Conservation (phyloP, 768 basidiomycete genomes). For the Infundibulicybe gibba region DNA sequence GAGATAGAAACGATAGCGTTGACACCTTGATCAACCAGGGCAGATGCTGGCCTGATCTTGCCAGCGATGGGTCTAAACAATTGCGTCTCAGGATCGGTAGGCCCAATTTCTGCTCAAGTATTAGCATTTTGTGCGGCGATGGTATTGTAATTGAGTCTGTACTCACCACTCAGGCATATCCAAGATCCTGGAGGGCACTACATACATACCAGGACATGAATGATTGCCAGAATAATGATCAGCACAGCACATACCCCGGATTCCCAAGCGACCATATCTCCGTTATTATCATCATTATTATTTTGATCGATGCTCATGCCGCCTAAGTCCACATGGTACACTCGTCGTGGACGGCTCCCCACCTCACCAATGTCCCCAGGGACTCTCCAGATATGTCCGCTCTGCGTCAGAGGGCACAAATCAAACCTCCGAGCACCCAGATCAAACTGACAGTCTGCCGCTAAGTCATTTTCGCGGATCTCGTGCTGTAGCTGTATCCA, state of each 20-base stretch:
- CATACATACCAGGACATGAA: not conserved
- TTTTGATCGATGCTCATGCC: not conserved
- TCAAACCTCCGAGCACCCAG: not conserved
- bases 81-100: too few relatives aligned
- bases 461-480: constrained; percentile 1
- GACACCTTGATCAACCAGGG: not conserved
- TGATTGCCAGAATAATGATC: not conserved
- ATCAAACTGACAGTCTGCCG: not conserved
- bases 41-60: not conserved
- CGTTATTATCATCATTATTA: not conserved
- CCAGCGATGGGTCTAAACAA: constrained; percentile 2
- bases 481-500: not conserved
- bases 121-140: too few relatives aligned
- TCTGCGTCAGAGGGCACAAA: constrained; percentile 1
- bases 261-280: not conserved
- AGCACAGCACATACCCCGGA: not conserved
- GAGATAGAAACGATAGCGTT: not conserved
- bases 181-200: constrained; percentile 17
- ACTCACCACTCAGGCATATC: constrained; percentile 22
- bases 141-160: not conserved
- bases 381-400: too few relatives aligned
- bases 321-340: too few relatives aligned
- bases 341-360: too few relatives aligned
- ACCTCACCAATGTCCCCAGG: too few relatives aligned
- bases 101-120: not conserved